Evolutionary conservation across 176 grass and related monocot species (phyloP), one percentile per base, ranked within the genome.

Genomic region (Bonia amplexicaulis): DNA sequence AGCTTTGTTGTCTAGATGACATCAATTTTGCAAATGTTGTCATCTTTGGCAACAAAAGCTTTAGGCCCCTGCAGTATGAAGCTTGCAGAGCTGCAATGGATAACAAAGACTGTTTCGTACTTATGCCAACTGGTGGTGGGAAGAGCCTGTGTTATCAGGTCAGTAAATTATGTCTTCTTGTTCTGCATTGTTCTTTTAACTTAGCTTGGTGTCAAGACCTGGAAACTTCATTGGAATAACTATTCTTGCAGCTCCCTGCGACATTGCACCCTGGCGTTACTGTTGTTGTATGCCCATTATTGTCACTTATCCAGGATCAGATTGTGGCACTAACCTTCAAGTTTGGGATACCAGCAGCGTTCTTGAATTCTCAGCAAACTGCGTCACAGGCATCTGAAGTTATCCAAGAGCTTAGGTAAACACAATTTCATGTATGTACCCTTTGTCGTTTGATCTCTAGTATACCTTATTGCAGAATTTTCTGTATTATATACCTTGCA

Each of bases 101-200:
- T 35, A 93, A 89, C 20, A 85, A 48, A 55, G 96, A 98, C 33
- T 90, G 88, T 85, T 93, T 98, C 73, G 69, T 95, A 54, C 89
- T 98, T 66, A 98, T 98, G 96, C 96, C 96, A 17, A 98, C 96
- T 79, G 96, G 96, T 80, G 96, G 96, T 9, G 96, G 93, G 52
- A 98, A 98, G 76, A 98, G 96, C 65, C 42, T 98, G 57, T 98
- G 96, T 74, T 98, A 95, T 68, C 96, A 98, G 96, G 96, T 95
- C 39, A 45, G 45, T 27, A 22, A 57, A 77, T 66, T 83, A 6
- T 61, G 17, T 67, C 19, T 26, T 40, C 9, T 71, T 69, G 17
- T 80, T 70, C 51, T 29, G 5, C 1, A 41, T 78, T 89, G 51
- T 72, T 79, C 4, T 87, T 64, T 66, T 44, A 84, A 16, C 11